A percentile compares a stretch with the other conserved stretches of the same genome.
Evolutionary conservation across 2,329 filamentous ascomycete species (phyloP).

Genomic region (Grosmannia penicillata): DNA sequence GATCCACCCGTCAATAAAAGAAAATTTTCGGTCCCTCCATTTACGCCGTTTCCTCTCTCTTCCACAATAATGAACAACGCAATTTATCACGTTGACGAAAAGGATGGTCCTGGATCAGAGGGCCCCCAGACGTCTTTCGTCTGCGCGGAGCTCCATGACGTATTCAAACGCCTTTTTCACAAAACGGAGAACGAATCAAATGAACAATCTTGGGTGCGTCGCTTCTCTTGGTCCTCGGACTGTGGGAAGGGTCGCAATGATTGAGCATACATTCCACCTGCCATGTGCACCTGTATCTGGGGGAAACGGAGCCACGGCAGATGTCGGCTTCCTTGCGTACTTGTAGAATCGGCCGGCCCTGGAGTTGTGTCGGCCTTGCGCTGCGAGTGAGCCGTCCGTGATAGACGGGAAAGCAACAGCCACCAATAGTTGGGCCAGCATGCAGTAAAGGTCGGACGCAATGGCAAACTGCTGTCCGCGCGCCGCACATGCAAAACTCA

Average conservation of each 20-base stretch:
- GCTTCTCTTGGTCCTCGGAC: slow-evolving; percentile 23
- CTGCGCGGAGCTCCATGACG: slow-evolving; percentile 21
- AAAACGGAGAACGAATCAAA: slow-evolving; percentile 28
- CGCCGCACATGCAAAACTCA: too few relatives aligned
- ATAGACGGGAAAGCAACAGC: too few relatives aligned
- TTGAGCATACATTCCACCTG: slow-evolving; percentile 27
- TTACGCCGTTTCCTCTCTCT: slow-evolving; percentile 13
- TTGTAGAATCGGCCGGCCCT: not conserved
- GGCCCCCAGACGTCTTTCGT: slow-evolving; percentile 4
- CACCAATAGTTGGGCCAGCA: too few relatives aligned
- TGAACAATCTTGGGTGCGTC: slow-evolving; percentile 37
- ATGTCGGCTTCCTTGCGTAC: too few relatives aligned
- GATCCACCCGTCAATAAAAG: not conserved
- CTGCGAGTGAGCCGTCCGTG: too few relatives aligned
- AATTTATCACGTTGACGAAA: slow-evolving; percentile 31
- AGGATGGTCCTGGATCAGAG: slow-evolving; percentile 24
- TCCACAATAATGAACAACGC: slow-evolving; percentile 30
- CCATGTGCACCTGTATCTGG: not conserved
- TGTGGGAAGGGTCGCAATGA: slow-evolving; percentile 34
- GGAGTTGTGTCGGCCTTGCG: too few relatives aligned
- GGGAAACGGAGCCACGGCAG: not conserved
- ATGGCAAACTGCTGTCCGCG: too few relatives aligned
- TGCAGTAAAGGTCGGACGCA: too few relatives aligned
- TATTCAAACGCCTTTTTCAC: slow-evolving; percentile 23
- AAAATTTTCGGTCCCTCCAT: slow-evolving; percentile 2